Base-by-base conservation (phyloP, 2,329 filamentous ascomycete species). In the Neospermospora avenae region DNA sequence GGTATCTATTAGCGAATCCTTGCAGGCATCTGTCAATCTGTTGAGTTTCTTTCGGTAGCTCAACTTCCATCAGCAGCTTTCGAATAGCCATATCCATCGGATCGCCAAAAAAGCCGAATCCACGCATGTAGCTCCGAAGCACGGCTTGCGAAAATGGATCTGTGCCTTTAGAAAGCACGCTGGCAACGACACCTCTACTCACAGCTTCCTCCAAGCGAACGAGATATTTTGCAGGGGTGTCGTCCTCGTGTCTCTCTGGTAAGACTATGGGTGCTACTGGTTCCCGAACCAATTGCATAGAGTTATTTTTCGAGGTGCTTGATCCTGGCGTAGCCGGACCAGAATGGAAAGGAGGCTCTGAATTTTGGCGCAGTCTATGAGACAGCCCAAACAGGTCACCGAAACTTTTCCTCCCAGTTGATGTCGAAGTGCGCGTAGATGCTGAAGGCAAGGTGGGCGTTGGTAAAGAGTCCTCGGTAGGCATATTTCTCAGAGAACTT, bases 71-170 rank as follows among this genome's bases (percentile, higher is more conserved):
- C 58, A 99, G 81, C 52, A 99, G 82, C 74, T 98, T 98, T 39
- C 95, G 87, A 65, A 98, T 87, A 1, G 93, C 90, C 92, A 99
- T 98, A 73, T 99, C 95, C 79, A 99, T 93, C 0, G 95, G 95
- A 68, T 98, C 93, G 28, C 91, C 93, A 70, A 97, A 98, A 76
- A 98, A 98, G 55, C 88, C 86, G 74, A 98, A 98, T 20, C 89
- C 89, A 56, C 93, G 86, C 89, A 98, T 98, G 71, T 96, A 98
- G 71, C 93, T 97, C 62, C 93, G 85, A 58, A 99, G 76, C 3
- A 96, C 92, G 1, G 90, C 86, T 61, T 87, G 84, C 49, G 87
- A 90, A 73, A 98, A 99, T 0, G 86, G 77, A 69, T 99, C 93
- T 2, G 84, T 84, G n/a, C 86, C 90, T 71, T 96, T 96, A 18